These are phyloP conservation scores for Tetrahymena malaccensis DNA, from an alignment of 73 alveolate genomes.

Conservation along the genomic window DNA sequence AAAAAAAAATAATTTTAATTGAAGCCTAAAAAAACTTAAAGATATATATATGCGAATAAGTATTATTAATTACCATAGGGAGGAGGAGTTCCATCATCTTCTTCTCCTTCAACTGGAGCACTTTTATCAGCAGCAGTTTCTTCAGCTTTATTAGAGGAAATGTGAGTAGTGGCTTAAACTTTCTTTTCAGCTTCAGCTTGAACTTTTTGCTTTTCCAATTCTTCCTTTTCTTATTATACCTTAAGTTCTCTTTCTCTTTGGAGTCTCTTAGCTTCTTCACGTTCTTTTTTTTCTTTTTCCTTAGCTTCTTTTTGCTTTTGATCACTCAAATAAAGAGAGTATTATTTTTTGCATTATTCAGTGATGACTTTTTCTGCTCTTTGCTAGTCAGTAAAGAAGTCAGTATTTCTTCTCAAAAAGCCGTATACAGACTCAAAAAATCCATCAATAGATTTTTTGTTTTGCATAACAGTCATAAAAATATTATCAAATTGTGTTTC, in stretches of 20 bases:
- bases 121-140: slow-evolving; percentile 47
- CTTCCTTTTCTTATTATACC: neutral
- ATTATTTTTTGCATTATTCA: slow-evolving; percentile 40
- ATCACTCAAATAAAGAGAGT: slow-evolving; percentile 37
- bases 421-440: slow-evolving; percentile 83
- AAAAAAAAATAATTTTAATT: slow-evolving; percentile 43
- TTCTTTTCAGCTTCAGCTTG: slow-evolving; percentile 33
- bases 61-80: slow-evolving; percentile 39
- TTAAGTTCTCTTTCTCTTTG: slow-evolving; percentile 24
- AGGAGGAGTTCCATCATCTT: slow-evolving; percentile 46
- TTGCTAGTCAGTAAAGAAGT: slow-evolving; percentile 70
- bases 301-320: slow-evolving; percentile 63
- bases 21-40: slow-evolving; percentile 61
- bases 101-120: slow-evolving; percentile 57
- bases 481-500: slow-evolving; percentile 85
- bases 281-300: slow-evolving; percentile 55
- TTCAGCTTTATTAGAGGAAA: slow-evolving; percentile 39
- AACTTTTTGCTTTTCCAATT: neutral
- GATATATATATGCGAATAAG: slow-evolving; percentile 29
- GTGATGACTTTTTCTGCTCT: slow-evolving; percentile 50
- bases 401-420: slow-evolving; percentile 86
- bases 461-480: slow-evolving; percentile 90
- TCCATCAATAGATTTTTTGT: slow-evolving; percentile 79
- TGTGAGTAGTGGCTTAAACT: slow-evolving; percentile 9
- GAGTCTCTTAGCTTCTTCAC: slow-evolving; percentile 54